phyloP scores from a whole-genome alignment of 1,284 basidiomycete genomes.

The Boletus albobrunnescens region DNA sequence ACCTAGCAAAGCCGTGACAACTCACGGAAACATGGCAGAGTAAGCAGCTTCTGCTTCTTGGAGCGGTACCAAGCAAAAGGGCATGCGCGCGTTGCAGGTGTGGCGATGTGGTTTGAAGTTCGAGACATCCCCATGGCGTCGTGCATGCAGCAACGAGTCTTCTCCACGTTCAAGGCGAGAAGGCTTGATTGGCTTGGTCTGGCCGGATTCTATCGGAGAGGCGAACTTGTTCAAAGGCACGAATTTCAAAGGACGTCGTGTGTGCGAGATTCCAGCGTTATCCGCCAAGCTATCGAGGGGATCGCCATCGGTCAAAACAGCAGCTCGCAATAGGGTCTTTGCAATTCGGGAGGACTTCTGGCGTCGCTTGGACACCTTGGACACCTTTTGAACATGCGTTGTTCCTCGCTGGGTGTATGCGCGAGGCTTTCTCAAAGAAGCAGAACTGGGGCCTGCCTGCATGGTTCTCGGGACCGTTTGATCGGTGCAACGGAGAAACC shows the following conservation, averaged over 20 bases:
- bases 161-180: not conserved
- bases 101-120: not conserved
- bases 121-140: not conserved
- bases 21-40: slow-evolving; percentile 28
- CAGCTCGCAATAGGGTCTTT: slow-evolving; percentile 22
- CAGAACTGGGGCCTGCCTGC: not conserved
- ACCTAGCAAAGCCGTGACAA: not conserved
- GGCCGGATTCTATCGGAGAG: not conserved
- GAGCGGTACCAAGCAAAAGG: slow-evolving; percentile 26
- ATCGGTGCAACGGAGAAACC: slow-evolving; percentile 20
- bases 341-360: slow-evolving; percentile 10
- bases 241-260: slow-evolving; percentile 27
- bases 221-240: slow-evolving; percentile 24
- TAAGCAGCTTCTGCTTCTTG: slow-evolving; percentile 31
- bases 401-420: slow-evolving; percentile 24
- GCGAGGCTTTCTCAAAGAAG: not conserved
- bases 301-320: slow-evolving; percentile 26
- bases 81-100: slow-evolving; percentile 4
- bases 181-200: not conserved
- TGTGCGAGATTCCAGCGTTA: slow-evolving; percentile 6
- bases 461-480: slow-evolving; percentile 2
- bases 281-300: slow-evolving; percentile 19
- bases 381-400: not conserved
- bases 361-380: not conserved
- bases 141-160: not conserved